Evolutionary conservation across 148 eudicot species (phyloP).

Genomic region (Amaranthus hypochondriacus): DNA sequence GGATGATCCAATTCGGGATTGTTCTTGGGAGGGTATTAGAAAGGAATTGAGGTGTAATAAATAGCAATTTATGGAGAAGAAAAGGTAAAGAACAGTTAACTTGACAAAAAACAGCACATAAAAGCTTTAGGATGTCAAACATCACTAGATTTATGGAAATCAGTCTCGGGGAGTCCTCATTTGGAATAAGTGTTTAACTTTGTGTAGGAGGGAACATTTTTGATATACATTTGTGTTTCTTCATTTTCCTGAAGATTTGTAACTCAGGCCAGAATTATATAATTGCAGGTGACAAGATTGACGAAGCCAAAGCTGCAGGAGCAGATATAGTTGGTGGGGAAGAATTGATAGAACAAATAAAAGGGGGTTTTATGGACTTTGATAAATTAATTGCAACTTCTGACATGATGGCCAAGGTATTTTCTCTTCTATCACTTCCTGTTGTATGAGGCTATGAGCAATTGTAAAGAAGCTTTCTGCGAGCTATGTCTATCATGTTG

Average conservation of each 20-base stretch:
- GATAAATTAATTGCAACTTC: slow-evolving; percentile 94
- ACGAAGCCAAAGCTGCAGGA: slow-evolving; percentile 94
- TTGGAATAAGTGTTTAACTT: background rate
- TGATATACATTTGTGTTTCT: background rate
- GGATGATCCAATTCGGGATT: no score
- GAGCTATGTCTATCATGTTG: background rate
- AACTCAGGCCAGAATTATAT: slow-evolving; percentile 5
- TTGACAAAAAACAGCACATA: background rate
- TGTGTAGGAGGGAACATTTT: background rate
- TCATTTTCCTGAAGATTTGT: background rate
- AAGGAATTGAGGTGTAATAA: no score
- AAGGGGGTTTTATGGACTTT: slow-evolving; percentile 93
- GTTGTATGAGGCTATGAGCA: background rate
- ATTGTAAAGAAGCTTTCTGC: background rate
- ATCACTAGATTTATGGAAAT: background rate
- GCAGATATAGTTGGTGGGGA: slow-evolving; percentile 97
- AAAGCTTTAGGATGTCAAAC: background rate
- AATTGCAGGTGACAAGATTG: slow-evolving; percentile 78
- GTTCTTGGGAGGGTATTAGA: no score
- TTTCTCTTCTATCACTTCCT: slow-evolving; percentile 3
- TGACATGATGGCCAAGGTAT: slow-evolving; percentile 99
- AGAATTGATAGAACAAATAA: slow-evolving; percentile 82
- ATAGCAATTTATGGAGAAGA: no score
- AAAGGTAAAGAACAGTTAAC: no score
- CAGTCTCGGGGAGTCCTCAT: background rate